These are phyloP conservation scores for Purpureocillium takamizusanense DNA, from an alignment of 2,329 filamentous ascomycete species.

Conservation along the genomic window DNA sequence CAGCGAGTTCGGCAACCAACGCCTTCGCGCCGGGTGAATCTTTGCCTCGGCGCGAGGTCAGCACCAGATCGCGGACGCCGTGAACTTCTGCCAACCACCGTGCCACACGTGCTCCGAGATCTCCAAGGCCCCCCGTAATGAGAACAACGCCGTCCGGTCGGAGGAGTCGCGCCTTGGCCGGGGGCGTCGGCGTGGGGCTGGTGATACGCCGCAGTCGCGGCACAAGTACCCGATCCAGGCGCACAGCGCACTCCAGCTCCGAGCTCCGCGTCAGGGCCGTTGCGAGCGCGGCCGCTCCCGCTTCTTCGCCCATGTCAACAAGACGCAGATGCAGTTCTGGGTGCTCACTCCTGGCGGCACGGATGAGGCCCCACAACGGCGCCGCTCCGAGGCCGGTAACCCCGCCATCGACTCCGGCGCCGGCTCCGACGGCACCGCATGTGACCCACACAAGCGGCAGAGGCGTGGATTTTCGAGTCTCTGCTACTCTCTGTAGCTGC, in stretches of 20 bases:
- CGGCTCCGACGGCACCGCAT: constrained; percentile 1
- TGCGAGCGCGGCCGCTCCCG: not conserved
- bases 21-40: constrained; percentile 1
- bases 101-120: constrained; percentile 8
- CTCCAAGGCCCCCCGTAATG: constrained; percentile 9
- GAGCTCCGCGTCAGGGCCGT: not conserved
- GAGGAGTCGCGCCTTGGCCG: not conserved
- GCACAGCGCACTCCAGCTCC: constrained; percentile 8
- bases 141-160: constrained; percentile 8
- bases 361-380: constrained; percentile 10
- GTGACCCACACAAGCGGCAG: constrained; percentile 7
- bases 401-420: constrained; percentile 3
- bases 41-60: constrained; percentile 7
- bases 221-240: constrained; percentile 5
- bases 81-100: constrained; percentile 5
- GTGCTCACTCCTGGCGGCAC: constrained; percentile 9
- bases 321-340: constrained; percentile 8
- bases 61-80: constrained; percentile 7
- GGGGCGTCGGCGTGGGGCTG: not conserved
- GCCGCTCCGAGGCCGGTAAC: constrained; percentile 2
- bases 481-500: not conserved
- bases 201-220: constrained; percentile 4
- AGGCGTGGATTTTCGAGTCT: not conserved
- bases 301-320: constrained; percentile 5
- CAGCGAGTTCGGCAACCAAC: constrained; percentile 5